phyloP scores from a whole-genome alignment of 768 basidiomycete species.

The Gymnopilus junonius region DNA sequence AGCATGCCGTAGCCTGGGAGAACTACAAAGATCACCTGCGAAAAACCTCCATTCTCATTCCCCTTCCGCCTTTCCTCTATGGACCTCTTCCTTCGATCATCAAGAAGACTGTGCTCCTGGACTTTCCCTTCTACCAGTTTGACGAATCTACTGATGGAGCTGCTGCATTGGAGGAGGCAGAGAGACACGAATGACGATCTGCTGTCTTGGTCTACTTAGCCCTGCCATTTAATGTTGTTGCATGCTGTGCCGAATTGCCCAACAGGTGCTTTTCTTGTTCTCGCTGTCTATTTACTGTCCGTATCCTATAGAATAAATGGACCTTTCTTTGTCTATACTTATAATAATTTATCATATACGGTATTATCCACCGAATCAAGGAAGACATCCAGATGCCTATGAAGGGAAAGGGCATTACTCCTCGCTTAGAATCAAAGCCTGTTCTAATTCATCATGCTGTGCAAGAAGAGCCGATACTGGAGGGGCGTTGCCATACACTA shows the following conservation, averaged over 20 bases:
- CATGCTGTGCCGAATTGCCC: background rate
- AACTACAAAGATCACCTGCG: conserved; percentile 59
- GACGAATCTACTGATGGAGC: conserved; percentile 54
- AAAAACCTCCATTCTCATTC: conserved; percentile 63
- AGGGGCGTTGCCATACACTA: conserved; percentile 75
- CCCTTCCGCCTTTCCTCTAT: conserved; percentile 62
- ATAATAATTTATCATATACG: background rate
- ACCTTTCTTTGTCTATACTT: background rate
- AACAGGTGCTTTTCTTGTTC: too few species aligned
- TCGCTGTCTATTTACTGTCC: too few species aligned
- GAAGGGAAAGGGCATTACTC: conserved; percentile 30
- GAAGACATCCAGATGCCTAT: too few species aligned
- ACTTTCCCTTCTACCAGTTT: conserved; percentile 66
- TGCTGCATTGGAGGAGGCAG: conserved; percentile 39
- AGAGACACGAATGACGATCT: background rate
- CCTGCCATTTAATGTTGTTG: too few species aligned
- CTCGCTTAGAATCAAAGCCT: conserved; percentile 70
- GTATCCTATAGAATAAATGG: background rate
- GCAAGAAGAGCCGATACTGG: conserved; percentile 54
- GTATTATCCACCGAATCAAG: background rate
- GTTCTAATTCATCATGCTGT: conserved; percentile 76
- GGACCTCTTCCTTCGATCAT: conserved; percentile 50
- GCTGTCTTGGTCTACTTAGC: too few species aligned
- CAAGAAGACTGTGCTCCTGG: conserved; percentile 61
- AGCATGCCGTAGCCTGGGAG: conserved; percentile 46